Evolutionary conservation across 495 filamentous ascomycete species (phyloP), one percentile per base, ranked within the genome.

Genomic region (Penicillium chermesinum): DNA sequence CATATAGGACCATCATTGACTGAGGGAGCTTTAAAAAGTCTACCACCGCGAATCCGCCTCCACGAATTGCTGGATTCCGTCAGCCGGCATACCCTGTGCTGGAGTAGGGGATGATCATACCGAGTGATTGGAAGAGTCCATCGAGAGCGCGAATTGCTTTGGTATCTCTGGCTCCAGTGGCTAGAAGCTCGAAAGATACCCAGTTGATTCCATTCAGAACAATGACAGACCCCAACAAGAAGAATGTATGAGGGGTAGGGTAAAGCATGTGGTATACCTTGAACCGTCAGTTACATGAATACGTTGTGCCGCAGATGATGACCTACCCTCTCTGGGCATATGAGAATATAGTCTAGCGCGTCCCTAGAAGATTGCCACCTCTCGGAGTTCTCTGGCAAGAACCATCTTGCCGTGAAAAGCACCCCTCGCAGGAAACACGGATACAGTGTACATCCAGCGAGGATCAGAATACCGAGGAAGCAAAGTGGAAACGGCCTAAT

Each of bases 11-110:
- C 46, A 89, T 85, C 6, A 93, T 67, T 9, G 80, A 80, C 38
- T 88, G 83, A 14, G 83, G 84, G 2, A 91, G 68, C 12, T 67
- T 67, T 7, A 84, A 58, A 37, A 94, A 87, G 7, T 71, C 54
- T 39, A 96, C 82, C 38, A 95, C 79, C 46, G 86, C 86, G 62
- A 94, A 93, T 1, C 89, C 89, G 7, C 87, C 88, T 16, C 79
- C 79, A 8, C 89, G 85, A 1, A 94, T 85, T 40, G 87, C 86
- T 70, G 20, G 15, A 16, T 13, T 18, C 2, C n/a, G 16, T 49
- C 21, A 56, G 21, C 22, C 64, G 14, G 53, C 14, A 14, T 36
- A 30, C 1, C 6, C 12, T 14, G 0, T 9, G 17, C 2, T 33
- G 7, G 12, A 1, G 13, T n/a, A 14, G 15, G 0, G 1, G 2